Percentiles rank a stretch among this genome's conserved stretches.
These are phyloP conservation scores for Pseudogymnoascus sp. DNA, from an alignment of 2,329 filamentous ascomycete genomes.

Conservation along the genomic window DNA sequence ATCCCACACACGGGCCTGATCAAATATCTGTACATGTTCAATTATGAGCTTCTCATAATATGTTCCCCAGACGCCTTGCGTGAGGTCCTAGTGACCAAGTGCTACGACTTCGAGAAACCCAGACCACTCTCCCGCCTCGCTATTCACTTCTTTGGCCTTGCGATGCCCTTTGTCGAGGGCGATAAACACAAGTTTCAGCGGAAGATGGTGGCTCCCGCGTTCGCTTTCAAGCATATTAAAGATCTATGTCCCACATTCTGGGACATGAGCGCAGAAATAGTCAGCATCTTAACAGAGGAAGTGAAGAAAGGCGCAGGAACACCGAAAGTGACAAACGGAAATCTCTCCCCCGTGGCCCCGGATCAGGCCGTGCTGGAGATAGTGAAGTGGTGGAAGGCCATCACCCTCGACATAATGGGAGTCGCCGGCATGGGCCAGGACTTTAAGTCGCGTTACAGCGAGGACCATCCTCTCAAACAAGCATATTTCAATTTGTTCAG, in stretches of 20 bases:
- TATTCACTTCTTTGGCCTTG: conserved; percentile 47
- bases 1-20: conserved; percentile 64
- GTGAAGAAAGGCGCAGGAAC: conserved; percentile 34
- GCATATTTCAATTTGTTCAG: conserved; percentile 52
- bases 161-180: conserved; percentile 74
- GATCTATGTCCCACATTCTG: conserved; percentile 80
- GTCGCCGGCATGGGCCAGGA: conserved; percentile 63
- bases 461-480: conserved; percentile 49
- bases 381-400: conserved; percentile 56
- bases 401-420: conserved; percentile 70
- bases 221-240: conserved; percentile 77
- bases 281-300: conserved; percentile 50
- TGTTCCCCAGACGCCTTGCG: conserved; percentile 56
- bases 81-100: conserved; percentile 62
- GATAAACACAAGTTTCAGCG: conserved; percentile 80
- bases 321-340: conserved; percentile 29
- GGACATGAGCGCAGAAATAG: conserved; percentile 64
- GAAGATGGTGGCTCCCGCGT: conserved; percentile 73
- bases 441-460: conserved; percentile 58
- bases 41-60: conserved; percentile 54
- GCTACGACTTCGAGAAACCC: conserved; percentile 65
- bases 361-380: conserved; percentile 47
- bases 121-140: conserved; percentile 48
- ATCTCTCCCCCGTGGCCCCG: background rate
- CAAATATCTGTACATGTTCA: conserved; percentile 56